Percentiles rank a stretch among this genome's conserved stretches.
Evolutionary conservation across 2,329 filamentous ascomycete species (phyloP).

Genomic region (Exophiala phaeomuriformis): DNA sequence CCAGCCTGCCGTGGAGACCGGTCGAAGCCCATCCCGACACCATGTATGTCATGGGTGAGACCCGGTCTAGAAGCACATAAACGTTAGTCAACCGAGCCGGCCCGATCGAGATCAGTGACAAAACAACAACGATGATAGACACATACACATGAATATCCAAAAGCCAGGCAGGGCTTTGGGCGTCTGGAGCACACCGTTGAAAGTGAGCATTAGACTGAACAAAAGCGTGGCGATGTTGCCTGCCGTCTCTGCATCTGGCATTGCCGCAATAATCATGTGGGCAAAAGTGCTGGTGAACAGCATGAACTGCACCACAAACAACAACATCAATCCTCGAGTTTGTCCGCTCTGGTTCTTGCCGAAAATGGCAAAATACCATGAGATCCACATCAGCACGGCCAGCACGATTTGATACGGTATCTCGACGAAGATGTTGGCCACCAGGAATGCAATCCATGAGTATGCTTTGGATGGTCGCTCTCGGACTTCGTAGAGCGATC

Average conservation of each 20-base stretch:
- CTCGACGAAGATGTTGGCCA: constrained; percentile 61
- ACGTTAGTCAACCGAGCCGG: constrained; percentile 38
- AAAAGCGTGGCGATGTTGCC: constrained; percentile 69
- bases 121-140: no score
- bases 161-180: constrained; percentile 56
- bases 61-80: constrained; percentile 59
- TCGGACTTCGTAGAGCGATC: constrained; percentile 60
- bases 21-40: constrained; percentile 63
- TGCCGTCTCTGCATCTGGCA: constrained; percentile 59
- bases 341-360: constrained; percentile 51
- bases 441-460: constrained; percentile 63
- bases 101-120: constrained; percentile 48
- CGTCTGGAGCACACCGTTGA: constrained; percentile 63
- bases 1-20: constrained; percentile 58
- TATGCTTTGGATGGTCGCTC: constrained; percentile 68
- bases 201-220: constrained; percentile 66
- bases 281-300: constrained; percentile 67
- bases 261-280: constrained; percentile 72
- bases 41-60: constrained; percentile 77
- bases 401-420: constrained; percentile 62
- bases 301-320: constrained; percentile 66
- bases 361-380: constrained; percentile 68
- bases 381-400: constrained; percentile 58
- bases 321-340: constrained; percentile 37
- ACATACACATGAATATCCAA: constrained; percentile 53